These are phyloP conservation scores for Pyracantha coccinea DNA, from an alignment of 331 rosid genomes.

Conservation along the genomic window DNA sequence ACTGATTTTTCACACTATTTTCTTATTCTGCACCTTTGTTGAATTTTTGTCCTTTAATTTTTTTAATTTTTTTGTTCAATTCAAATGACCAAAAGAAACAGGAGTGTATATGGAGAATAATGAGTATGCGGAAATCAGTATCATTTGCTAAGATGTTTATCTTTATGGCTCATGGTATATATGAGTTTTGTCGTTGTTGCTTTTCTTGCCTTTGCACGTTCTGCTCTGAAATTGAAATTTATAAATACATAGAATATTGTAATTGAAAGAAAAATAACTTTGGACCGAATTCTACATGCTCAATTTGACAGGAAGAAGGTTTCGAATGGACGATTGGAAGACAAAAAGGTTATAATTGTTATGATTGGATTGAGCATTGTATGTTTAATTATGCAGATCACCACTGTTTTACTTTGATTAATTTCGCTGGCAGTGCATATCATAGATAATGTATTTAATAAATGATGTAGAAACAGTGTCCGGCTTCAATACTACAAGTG, in stretches of 20 bases:
- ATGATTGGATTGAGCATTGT: conserved; percentile 75
- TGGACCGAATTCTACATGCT: background rate
- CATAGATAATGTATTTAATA: background rate
- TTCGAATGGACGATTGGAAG: conserved; percentile 51
- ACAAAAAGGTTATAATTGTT: conserved; percentile 42
- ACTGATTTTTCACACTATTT: background rate
- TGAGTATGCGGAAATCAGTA: too few relatives aligned
- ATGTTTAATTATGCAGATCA: background rate
- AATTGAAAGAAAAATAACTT: background rate
- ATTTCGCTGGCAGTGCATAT: background rate
- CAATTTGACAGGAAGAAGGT: conserved; percentile 45
- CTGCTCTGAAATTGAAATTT: background rate
- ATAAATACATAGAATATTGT: background rate
- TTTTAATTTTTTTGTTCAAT: background rate
- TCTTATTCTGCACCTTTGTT: too few relatives aligned
- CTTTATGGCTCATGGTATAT: background rate
- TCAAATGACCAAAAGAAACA: too few relatives aligned
- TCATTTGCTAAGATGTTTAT: too few relatives aligned
- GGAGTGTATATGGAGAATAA: too few relatives aligned
- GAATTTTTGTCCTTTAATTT: too few relatives aligned
- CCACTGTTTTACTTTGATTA: background rate
- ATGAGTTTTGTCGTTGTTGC: background rate
- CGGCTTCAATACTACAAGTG: too few relatives aligned
- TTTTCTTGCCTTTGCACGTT: background rate
- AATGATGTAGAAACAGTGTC: too few relatives aligned